phyloP scores from a whole-genome alignment of 177 flowering plant genomes.

The Vitis hybrid region DNA sequence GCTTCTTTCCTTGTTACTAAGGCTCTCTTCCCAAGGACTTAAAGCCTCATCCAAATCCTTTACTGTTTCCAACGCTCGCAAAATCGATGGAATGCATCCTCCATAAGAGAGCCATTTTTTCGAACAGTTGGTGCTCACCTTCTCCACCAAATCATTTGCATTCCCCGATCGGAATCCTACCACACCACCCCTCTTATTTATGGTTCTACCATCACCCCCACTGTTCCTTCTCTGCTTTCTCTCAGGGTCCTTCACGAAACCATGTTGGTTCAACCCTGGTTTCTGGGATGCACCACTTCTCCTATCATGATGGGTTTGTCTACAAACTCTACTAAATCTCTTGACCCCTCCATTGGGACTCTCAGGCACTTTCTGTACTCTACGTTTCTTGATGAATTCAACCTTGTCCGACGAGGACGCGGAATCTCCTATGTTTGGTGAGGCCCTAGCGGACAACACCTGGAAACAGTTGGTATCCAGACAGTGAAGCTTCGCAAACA shows the following conservation, averaged over 20 bases:
- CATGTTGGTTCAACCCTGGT: slow-evolving; percentile 6
- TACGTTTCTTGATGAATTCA: slow-evolving; percentile 16
- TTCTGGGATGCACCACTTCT: slow-evolving; percentile 18
- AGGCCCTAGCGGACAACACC: slow-evolving; percentile 16
- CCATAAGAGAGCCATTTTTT: slow-evolving; percentile 73
- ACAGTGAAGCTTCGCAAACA: slow-evolving; percentile 42
- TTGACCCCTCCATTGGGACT: slow-evolving; percentile 15
- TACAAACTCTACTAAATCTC: slow-evolving; percentile 17
- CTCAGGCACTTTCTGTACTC: slow-evolving; percentile 15
- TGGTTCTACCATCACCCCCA: slow-evolving; percentile 1
- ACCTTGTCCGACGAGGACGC: slow-evolving; percentile 27
- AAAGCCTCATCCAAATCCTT: slow-evolving; percentile 73
- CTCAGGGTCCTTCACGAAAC: slow-evolving; percentile 21
- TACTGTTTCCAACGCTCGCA: slow-evolving; percentile 62
- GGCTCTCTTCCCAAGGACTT: slow-evolving; percentile 70
- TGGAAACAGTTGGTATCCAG: slow-evolving; percentile 35
- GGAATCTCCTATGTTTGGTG: slow-evolving; percentile 23
- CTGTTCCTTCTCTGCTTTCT: slow-evolving; percentile 2
- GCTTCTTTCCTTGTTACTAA: slow-evolving; percentile 77
- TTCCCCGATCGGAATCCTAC: background rate
- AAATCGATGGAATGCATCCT: slow-evolving; percentile 73
- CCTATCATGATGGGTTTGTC: slow-evolving; percentile 10
- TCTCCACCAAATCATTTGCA: slow-evolving; percentile 15
- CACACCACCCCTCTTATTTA: slow-evolving; percentile 12
- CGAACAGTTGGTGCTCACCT: slow-evolving; percentile 48